phyloP scores from a whole-genome alignment of 441 rosid species.

The Cnidoscolus chayamansa region DNA sequence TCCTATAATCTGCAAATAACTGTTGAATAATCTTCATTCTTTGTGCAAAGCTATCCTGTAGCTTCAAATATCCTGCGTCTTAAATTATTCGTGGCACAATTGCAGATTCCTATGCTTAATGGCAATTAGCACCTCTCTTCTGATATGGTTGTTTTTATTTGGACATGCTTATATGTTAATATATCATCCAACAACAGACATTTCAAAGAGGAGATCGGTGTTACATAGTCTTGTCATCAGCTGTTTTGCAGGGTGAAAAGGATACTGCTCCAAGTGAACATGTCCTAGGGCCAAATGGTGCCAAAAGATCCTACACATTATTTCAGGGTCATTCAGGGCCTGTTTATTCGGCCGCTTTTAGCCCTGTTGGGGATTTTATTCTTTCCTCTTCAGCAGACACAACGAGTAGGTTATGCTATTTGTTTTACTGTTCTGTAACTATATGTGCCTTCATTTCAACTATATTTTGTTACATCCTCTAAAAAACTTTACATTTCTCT shows the following conservation, averaged over 20 bases:
- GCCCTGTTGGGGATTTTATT: slow-evolving; percentile 87
- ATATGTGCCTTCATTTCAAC: background rate
- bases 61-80: background rate
- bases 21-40: background rate
- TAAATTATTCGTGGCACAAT: background rate
- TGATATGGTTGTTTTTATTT: background rate
- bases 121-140: background rate
- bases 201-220: slow-evolving; percentile 6
- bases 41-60: background rate
- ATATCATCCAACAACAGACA: slow-evolving; percentile 2
- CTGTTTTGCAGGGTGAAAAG: slow-evolving; percentile 70
- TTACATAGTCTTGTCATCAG: slow-evolving; percentile 42
- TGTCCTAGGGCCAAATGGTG: slow-evolving; percentile 42
- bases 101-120: background rate
- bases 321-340: slow-evolving; percentile 95
- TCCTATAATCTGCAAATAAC: background rate
- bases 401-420: slow-evolving; percentile 46
- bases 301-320: slow-evolving; percentile 64
- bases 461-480: background rate
- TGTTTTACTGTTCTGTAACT: background rate
- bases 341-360: slow-evolving; percentile 80
- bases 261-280: slow-evolving; percentile 52
- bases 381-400: slow-evolving; percentile 93
- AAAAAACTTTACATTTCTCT: slow-evolving; percentile 13
- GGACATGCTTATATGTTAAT: background rate